Percentiles rank a stretch among this genome's conserved stretches.
phyloP scores from a whole-genome alignment of 805 yeast species.

The Zygosaccharomyces gambellarensis region DNA sequence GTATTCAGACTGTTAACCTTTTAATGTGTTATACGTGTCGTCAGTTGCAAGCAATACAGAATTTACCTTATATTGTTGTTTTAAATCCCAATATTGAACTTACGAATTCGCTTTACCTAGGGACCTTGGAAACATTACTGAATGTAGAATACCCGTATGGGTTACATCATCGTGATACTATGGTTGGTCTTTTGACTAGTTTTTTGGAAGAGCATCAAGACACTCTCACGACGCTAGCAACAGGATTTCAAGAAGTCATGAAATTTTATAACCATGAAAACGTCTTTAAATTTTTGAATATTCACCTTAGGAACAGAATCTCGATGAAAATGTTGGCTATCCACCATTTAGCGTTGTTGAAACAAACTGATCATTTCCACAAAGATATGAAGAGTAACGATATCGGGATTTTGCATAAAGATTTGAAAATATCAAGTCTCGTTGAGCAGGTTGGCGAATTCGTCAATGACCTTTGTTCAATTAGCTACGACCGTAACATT shows the following conservation, averaged over 20 bases:
- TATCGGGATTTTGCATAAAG: slow-evolving; percentile 63
- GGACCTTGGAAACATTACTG: slow-evolving; percentile 54
- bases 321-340: slow-evolving; percentile 82
- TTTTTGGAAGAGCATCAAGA: slow-evolving; percentile 78
- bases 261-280: slow-evolving; percentile 41
- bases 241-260: slow-evolving; percentile 70
- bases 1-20: slow-evolving; percentile 53
- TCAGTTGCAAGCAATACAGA: slow-evolving; percentile 63
- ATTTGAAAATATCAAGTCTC: slow-evolving; percentile 58
- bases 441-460: slow-evolving; percentile 61
- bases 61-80: slow-evolving; percentile 77
- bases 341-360: slow-evolving; percentile 68
- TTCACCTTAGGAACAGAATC: slow-evolving; percentile 77
- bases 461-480: slow-evolving; percentile 75
- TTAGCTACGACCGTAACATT: slow-evolving; percentile 78
- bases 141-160: slow-evolving; percentile 42
- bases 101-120: slow-evolving; percentile 67
- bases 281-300: slow-evolving; percentile 61
- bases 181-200: slow-evolving; percentile 49
- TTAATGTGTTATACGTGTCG: slow-evolving; percentile 62
- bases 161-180: slow-evolving; percentile 48
- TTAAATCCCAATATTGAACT: slow-evolving; percentile 82
- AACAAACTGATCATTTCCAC: slow-evolving; percentile 23
- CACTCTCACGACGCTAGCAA: slow-evolving; percentile 73
- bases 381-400: slow-evolving; percentile 37